These are phyloP conservation scores for Colletotrichum incanum DNA, from an alignment of 2,329 filamentous ascomycete genomes.

Conservation along the genomic window DNA sequence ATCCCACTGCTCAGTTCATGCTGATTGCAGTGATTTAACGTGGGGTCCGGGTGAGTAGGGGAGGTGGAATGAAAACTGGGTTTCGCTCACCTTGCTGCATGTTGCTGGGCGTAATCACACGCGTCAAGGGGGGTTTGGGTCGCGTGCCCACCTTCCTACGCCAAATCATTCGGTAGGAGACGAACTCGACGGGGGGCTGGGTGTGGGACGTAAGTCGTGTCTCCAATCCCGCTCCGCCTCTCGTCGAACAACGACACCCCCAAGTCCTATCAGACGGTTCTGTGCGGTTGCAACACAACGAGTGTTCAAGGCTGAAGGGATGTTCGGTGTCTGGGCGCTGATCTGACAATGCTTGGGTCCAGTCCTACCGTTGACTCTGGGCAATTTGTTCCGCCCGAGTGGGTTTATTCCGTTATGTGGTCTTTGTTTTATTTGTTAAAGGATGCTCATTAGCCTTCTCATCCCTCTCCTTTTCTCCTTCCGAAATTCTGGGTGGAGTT, in stretches of 20 bases:
- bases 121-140: conserved; percentile 25
- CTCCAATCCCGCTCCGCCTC: conserved; percentile 34
- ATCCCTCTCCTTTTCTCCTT: conserved; percentile 12
- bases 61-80: conserved; percentile 16
- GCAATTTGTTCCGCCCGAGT: conserved; percentile 12
- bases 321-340: conserved; percentile 23
- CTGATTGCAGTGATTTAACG: conserved; percentile 17
- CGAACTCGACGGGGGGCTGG: not conserved
- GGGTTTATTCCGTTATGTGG: conserved; percentile 29
- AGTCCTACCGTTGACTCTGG: conserved; percentile 7
- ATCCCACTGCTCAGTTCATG: conserved; percentile 18
- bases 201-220: conserved; percentile 36
- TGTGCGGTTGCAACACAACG: conserved; percentile 30
- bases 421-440: not conserved
- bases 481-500: conserved; percentile 8
- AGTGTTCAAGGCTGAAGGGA: conserved; percentile 33
- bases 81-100: not conserved
- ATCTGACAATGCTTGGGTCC: conserved; percentile 35
- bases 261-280: conserved; percentile 33
- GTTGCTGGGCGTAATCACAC: conserved; percentile 19
- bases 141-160: conserved; percentile 38
- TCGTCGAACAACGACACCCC: conserved; percentile 22
- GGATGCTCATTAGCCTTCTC: conserved; percentile 33
- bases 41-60: conserved; percentile 11
- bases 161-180: conserved; percentile 5